phyloP scores from a whole-genome alignment of 306 rosid species.

The Dalbergia cochinchinensis region DNA sequence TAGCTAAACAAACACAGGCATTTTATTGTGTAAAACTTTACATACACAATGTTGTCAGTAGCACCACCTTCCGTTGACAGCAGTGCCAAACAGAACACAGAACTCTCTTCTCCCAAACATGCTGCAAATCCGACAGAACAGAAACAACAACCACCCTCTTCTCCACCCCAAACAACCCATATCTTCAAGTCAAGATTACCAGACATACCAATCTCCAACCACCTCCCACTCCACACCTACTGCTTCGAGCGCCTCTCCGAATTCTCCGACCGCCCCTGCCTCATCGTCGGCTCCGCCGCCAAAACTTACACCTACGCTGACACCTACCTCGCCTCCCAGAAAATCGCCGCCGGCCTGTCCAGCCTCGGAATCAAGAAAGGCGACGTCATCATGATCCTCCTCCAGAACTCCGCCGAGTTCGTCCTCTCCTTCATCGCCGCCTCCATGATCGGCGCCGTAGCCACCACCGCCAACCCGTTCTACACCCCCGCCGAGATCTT shows the following conservation, averaged over 20 bases:
- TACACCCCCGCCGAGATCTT: slow-evolving; percentile 74
- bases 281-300: slow-evolving; percentile 72
- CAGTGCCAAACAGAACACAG: slow-evolving; percentile 50
- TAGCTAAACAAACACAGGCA: neutral
- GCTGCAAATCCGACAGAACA: neutral
- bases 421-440: slow-evolving; percentile 74
- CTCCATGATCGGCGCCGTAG: slow-evolving; percentile 78
- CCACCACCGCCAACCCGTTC: slow-evolving; percentile 84
- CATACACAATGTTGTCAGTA: slow-evolving; percentile 60
- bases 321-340: slow-evolving; percentile 50
- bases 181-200: slow-evolving; percentile 74
- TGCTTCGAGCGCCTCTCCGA: slow-evolving; percentile 61
- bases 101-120: slow-evolving; percentile 24
- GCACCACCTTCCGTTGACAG: slow-evolving; percentile 60
- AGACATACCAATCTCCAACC: slow-evolving; percentile 72
- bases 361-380: slow-evolving; percentile 66
- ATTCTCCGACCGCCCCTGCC: slow-evolving; percentile 65
- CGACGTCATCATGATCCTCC: slow-evolving; percentile 81
- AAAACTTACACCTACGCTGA: slow-evolving; percentile 64
- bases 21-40: neutral
- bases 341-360: slow-evolving; percentile 64
- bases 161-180: slow-evolving; percentile 22
- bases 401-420: slow-evolving; percentile 78
- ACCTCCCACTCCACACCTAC: slow-evolving; percentile 78
- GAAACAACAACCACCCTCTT: neutral